Percentiles rank a stretch among this genome's conserved stretches.
These are phyloP conservation scores for Mycena rosella DNA, from an alignment of 768 basidiomycete genomes.

Conservation along the genomic window DNA sequence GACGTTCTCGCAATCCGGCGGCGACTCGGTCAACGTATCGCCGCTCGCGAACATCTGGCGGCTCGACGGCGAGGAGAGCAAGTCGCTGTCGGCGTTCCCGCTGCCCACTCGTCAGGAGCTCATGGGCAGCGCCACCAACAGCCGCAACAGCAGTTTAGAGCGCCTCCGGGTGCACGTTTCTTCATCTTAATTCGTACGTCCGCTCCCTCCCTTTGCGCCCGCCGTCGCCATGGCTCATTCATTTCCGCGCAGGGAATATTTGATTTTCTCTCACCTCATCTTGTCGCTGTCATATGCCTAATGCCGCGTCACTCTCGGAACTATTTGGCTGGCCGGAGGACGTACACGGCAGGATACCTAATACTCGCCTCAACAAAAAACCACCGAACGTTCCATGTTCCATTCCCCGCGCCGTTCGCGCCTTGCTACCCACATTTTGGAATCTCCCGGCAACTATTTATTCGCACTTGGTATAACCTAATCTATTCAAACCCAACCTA, in stretches of 20 bases:
- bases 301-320: conserved; percentile 26
- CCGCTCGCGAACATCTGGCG: conserved; percentile 75
- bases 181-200: conserved; percentile 31
- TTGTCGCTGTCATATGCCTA: too few relatives aligned
- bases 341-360: conserved; percentile 22
- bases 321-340: conserved; percentile 34
- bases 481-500: conserved; percentile 31
- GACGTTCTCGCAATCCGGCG: conserved; percentile 41
- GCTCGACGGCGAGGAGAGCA: conserved; percentile 78
- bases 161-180: conserved; percentile 28
- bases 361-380: conserved; percentile 1
- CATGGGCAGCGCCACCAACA: conserved; percentile 54
- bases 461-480: conserved; percentile 12
- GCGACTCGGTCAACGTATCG: conserved; percentile 45
- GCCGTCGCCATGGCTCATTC: neutral
- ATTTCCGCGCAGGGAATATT: conserved; percentile 17
- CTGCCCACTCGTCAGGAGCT: conserved; percentile 58
- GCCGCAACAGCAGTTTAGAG: conserved; percentile 48
- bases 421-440: conserved; percentile 20
- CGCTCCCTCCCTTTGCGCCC: too few relatives aligned
- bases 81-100: conserved; percentile 60
- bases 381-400: neutral
- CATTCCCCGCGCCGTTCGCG: neutral
- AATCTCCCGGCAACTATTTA: conserved; percentile 16
- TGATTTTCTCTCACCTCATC: conserved; percentile 18